Evolutionary conservation across 768 basidiomycete species (phyloP).

Genomic region (Cystobasidium onofrii): DNA sequence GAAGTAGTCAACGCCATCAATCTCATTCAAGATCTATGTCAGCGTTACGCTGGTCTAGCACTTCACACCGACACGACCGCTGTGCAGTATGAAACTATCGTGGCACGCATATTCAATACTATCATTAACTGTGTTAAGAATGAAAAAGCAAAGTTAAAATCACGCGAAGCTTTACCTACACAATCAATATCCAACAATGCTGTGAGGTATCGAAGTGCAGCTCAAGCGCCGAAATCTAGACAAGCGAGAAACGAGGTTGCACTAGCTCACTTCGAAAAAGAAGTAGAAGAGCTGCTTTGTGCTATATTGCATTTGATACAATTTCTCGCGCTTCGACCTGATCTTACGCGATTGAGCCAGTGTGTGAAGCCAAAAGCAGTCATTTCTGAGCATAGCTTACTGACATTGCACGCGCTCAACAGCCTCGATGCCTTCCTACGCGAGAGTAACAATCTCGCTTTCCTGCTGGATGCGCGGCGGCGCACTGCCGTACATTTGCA

Average conservation of each 20-base stretch:
- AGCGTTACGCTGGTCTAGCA: not conserved
- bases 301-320: not conserved
- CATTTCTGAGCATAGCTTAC: not conserved
- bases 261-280: not conserved
- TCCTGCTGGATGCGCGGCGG: not conserved
- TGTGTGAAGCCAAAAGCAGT: not conserved
- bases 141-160: not conserved
- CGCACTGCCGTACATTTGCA: not conserved
- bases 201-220: not conserved
- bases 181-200: not conserved
- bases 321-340: not conserved
- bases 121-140: not conserved
- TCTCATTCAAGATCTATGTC: not conserved
- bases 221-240: not conserved
- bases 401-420: not conserved
- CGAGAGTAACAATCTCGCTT: not conserved
- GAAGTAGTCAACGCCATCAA: not conserved
- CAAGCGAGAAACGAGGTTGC: not conserved
- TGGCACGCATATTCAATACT: not conserved
- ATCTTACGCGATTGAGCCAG: not conserved
- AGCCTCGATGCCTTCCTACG: constrained; percentile 17
- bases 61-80: not conserved
- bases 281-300: not conserved
- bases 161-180: not conserved
- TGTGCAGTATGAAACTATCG: not conserved